phyloP scores from a whole-genome alignment of 768 basidiomycete species.

The Leucocoprinus leucothites region DNA sequence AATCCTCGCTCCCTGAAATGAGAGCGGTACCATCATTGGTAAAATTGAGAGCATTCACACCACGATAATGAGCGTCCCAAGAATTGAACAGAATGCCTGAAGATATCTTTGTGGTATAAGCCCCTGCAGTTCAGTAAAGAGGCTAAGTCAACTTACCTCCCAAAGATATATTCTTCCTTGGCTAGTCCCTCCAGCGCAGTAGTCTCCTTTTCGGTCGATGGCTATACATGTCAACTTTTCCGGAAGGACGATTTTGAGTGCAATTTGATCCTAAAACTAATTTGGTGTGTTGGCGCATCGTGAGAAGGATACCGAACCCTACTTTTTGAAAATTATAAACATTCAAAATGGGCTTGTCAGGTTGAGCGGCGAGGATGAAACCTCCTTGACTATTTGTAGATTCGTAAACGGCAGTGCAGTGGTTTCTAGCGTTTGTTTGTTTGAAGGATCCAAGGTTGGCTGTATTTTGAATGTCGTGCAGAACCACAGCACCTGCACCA shows the following conservation, averaged over 20 bases:
- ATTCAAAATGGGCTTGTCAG: slow-evolving; percentile 84
- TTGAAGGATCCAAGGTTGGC: slow-evolving; percentile 83
- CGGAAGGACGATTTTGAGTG: slow-evolving; percentile 81
- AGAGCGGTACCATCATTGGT: slow-evolving; percentile 78
- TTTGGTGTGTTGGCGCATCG: slow-evolving; percentile 9
- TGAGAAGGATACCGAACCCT: slow-evolving; percentile 14
- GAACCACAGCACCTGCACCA: slow-evolving; percentile 60
- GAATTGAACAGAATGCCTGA: slow-evolving; percentile 92
- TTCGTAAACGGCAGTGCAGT: slow-evolving; percentile 67
- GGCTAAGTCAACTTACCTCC: slow-evolving; percentile 64
- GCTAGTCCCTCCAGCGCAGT: slow-evolving; percentile 84
- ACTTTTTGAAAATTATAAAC: slow-evolving; percentile 96
- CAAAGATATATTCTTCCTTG: slow-evolving; percentile 92
- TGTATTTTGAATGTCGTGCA: slow-evolving; percentile 84
- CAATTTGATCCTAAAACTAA: slow-evolving; percentile 76
- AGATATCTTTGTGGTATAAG: slow-evolving; percentile 50
- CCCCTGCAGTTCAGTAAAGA: no score
- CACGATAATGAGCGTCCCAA: slow-evolving; percentile 96
- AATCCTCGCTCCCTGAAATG: slow-evolving; percentile 88
- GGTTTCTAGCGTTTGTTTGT: slow-evolving; percentile 63
- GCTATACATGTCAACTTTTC: slow-evolving; percentile 85
- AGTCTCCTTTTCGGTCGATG: slow-evolving; percentile 66
- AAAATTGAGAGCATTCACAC: slow-evolving; percentile 79
- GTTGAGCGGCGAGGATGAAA: slow-evolving; percentile 78
- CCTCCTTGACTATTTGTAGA: slow-evolving; percentile 77